Evolutionary conservation across 179 eudicot genomes (phyloP), one percentile per base, ranked within the genome.

Genomic region (Heliamphora pulchella): DNA sequence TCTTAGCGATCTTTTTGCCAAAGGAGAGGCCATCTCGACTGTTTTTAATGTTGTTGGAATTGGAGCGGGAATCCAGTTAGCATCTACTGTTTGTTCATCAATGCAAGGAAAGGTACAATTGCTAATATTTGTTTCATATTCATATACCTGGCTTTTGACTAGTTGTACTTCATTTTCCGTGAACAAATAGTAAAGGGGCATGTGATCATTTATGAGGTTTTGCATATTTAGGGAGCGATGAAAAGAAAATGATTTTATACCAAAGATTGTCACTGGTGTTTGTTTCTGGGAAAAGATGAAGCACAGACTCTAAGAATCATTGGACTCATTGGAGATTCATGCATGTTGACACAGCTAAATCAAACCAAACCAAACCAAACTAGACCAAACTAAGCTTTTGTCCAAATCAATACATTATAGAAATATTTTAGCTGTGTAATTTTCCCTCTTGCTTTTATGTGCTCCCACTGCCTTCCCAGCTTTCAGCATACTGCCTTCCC

Each of bases 21-120:
- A 95, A 90, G 98, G 98, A 43, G 98, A 95, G 86, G 98, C 98
- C 79, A 89, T 95, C 76, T 95, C 98, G 22, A 93, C 98, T 41
- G 88, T 95, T 65, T 95, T 91, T 82, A 95, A 95, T 82, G 96
- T 95, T 53, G 79, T 89, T 74, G 98, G 98, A 76, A 78, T 95
- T 2, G 98, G 98, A 80, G 96, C 84, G 22, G 98, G 98, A 74
- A 95, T 95, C 80, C 88, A 93, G 68, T 86, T 95, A 81, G 98
- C 97, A 43, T 90, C 98, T 67, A 91, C 98, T 22, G 81, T 95
- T 51, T 95, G 98, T 86, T 93, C 98, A 76, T 90, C 98, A 50
- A 92, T 86, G 78, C 93, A 93, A 89, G 98, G 98, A 81, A 95
- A 93, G 98, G 98, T 95, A 81, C 72, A 68, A 9, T 79, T 0